A percentile compares a stretch with the other conserved stretches of the same genome.
Evolutionary conservation across 1,284 basidiomycete species (phyloP).

Genomic region (Ustilago shanxiensis): DNA sequence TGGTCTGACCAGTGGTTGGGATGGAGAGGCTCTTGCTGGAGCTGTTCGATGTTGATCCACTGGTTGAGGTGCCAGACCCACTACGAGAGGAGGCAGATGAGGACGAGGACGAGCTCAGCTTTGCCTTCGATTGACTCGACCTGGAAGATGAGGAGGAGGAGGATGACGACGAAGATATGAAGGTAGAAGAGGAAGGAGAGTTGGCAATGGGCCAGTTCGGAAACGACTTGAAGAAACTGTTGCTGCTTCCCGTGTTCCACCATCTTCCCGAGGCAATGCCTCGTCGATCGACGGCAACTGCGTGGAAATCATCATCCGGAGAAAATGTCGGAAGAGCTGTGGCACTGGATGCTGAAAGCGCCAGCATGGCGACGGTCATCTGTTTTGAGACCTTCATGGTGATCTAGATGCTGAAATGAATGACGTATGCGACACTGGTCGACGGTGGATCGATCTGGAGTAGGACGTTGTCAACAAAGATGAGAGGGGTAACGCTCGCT

Average conservation of each 20-base stretch:
- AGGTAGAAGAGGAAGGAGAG: neutral
- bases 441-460: neutral
- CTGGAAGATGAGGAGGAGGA: conserved; percentile 2
- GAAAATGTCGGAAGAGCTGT: conserved; percentile 11
- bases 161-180: neutral
- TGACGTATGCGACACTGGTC: neutral
- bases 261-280: conserved; percentile 12
- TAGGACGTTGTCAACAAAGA: neutral
- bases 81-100: conserved; percentile 2
- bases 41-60: neutral
- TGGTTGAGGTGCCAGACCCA: no score
- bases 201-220: conserved; percentile 9
- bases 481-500: neutral
- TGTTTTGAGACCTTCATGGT: conserved; percentile 18
- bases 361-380: conserved; percentile 27
- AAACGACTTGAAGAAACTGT: conserved; percentile 9
- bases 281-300: neutral
- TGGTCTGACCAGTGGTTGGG: neutral
- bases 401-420: no score
- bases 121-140: neutral
- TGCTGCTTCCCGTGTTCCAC: conserved; percentile 1
- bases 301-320: conserved; percentile 1
- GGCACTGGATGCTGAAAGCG: conserved; percentile 9
- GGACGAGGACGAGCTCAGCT: neutral
- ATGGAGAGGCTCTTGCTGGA: neutral